Evolutionary conservation across 1,284 basidiomycete species (phyloP), one percentile per base, ranked within the genome.

Genomic region (Cronartium ribicola): DNA sequence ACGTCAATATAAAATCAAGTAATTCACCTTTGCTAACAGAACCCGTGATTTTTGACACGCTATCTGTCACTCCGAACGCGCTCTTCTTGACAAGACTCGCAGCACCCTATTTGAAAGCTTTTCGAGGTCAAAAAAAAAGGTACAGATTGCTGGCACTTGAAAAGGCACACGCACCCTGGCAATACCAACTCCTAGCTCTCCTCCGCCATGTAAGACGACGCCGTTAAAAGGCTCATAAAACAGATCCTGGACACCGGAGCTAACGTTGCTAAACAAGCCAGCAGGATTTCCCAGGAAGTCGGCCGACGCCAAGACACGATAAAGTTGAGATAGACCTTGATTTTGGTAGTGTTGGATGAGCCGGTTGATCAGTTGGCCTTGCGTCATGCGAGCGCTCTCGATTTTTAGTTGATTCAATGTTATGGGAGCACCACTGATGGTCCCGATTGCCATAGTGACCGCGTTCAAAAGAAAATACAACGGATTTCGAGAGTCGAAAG

Each of bases 161-260:
- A 48, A 2, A 29, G 41, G 29, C 22, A 17, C 3, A 78, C 83
- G 76, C 78, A 91, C 91, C 85, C 94, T 91, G 2, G 96, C 96
- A 74, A 99, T 93, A n/a, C 96, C 94, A 76, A 95, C 88, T 0
- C 96, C 96, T 20, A 99, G 84, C 78, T 98, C 96, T 79, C 88
- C 89, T 82, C 96, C 94, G 17, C 96, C 96, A 79, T 96, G 94
- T 88, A 97, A 92, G 72, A 99, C 90, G 44, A 95, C 90, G 46
- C 95, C 95, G 76, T 96, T 90, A 84, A 95, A 98, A 8, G 96
- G 96, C 82, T 98, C 96, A 80, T 98, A 98, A 85, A 98, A 98
- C 78, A 98, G 94, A 81, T 98, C 96, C 63, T 91, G 90, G 7
- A 98, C 92, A n/a, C 96, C 96, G 36, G 94, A 97, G 80, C 92